These are phyloP conservation scores for Tranzscheliella williamsii DNA, from an alignment of 1,284 basidiomycete genomes.

Conservation along the genomic window DNA sequence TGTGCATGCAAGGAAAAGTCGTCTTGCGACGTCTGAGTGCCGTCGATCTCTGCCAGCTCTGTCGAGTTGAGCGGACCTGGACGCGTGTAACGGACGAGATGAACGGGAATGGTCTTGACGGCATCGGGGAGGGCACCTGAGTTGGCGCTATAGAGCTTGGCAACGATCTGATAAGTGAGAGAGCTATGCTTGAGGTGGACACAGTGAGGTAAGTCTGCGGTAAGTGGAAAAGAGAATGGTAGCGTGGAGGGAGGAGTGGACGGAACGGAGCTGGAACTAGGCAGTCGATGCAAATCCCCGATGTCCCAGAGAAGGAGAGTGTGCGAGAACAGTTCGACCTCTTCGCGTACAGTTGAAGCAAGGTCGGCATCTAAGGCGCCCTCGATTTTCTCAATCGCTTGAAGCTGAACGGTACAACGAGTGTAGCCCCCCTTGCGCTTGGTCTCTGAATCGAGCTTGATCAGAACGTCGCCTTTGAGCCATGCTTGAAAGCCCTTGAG, in stretches of 20 bases:
- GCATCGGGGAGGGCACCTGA: slow-evolving; percentile 14
- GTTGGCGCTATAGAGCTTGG: slow-evolving; percentile 33
- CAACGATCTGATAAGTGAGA: slow-evolving; percentile 46
- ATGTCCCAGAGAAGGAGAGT: slow-evolving; percentile 42
- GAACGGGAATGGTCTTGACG: slow-evolving; percentile 36
- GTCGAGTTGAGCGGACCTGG: slow-evolving; percentile 32
- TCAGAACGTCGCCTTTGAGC: slow-evolving; percentile 56
- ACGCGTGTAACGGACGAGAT: slow-evolving; percentile 50
- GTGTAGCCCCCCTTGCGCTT: slow-evolving; percentile 20
- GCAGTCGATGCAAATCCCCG: slow-evolving; percentile 4
- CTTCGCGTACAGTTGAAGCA: background rate
- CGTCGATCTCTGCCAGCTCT: slow-evolving; percentile 19
- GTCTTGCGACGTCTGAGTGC: slow-evolving; percentile 6
- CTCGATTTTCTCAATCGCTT: slow-evolving; percentile 8
- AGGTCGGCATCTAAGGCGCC: background rate
- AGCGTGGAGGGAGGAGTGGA: slow-evolving; percentile 39
- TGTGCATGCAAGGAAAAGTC: slow-evolving; percentile 38
- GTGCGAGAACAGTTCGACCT: slow-evolving; percentile 48
- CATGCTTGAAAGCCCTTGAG: slow-evolving; percentile 46
- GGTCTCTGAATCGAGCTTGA: slow-evolving; percentile 46
- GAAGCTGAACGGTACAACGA: slow-evolving; percentile 18
- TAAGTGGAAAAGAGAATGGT: slow-evolving; percentile 54
- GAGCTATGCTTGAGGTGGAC: slow-evolving; percentile 48
- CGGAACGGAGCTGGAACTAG: slow-evolving; percentile 13
- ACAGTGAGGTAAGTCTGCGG: slow-evolving; percentile 56